Evolutionary conservation across 768 basidiomycete genomes (phyloP).

Genomic region (Phlebiopsis gigantea): DNA sequence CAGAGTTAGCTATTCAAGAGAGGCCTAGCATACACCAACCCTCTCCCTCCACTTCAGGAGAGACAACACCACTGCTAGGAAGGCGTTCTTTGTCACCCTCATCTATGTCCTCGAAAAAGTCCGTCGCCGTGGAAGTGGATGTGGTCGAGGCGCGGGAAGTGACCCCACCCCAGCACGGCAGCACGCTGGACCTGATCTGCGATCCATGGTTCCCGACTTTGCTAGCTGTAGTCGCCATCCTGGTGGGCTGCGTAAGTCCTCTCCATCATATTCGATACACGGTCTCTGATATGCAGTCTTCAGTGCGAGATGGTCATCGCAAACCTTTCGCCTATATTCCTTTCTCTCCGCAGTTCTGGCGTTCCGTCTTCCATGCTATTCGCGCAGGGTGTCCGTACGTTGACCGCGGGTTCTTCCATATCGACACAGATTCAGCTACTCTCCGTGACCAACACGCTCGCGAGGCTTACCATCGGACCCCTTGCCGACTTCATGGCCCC

Average conservation of each 20-base stretch:
- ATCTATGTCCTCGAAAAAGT: background rate
- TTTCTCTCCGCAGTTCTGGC: slow-evolving; percentile 33
- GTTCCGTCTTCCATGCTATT: slow-evolving; percentile 34
- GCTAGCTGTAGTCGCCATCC: slow-evolving; percentile 40
- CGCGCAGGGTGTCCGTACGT: background rate
- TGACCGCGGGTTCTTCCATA: slow-evolving; percentile 18
- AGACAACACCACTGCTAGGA: background rate
- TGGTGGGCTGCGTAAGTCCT: slow-evolving; percentile 64
- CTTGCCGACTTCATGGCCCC: slow-evolving; percentile 74
- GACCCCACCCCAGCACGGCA: slow-evolving; percentile 22
- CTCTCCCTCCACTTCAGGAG: background rate
- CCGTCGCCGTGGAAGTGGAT: slow-evolving; percentile 20
- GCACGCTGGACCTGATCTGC: slow-evolving; percentile 39
- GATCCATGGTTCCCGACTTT: slow-evolving; percentile 65
- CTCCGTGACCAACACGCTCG: slow-evolving; percentile 65
- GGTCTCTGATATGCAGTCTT: background rate
- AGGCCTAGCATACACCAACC: too few species aligned
- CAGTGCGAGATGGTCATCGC: slow-evolving; percentile 81
- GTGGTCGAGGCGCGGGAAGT: background rate
- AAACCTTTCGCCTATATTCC: slow-evolving; percentile 72
- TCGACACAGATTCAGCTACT: slow-evolving; percentile 66
- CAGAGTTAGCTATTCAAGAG: too few species aligned
- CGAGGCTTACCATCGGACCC: slow-evolving; percentile 62
- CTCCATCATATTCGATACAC: background rate
- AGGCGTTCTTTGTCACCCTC: slow-evolving; percentile 3